Base-by-base conservation (phyloP, 352 stramenopile genomes). In the Phytophthora citricola region DNA sequence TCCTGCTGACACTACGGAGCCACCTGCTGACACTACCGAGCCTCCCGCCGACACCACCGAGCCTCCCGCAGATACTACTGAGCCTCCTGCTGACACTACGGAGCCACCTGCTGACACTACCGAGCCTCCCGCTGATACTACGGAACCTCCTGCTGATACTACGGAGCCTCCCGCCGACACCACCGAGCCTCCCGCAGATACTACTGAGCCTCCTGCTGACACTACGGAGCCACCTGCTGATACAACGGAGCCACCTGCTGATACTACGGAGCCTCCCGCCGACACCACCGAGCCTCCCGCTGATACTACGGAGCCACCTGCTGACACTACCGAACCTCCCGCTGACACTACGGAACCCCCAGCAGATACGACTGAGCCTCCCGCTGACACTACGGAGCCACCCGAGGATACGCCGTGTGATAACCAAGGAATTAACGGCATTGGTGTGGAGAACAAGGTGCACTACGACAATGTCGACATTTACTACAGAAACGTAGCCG, bases 361-460 rank as follows among this genome's bases (percentile, higher is more conserved):
- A 1, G 22, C 43, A 0, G 43, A 41, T 20, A 20, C 17, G 0
- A 20, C 17, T 20, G 17, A 20, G 17, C 17, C 17, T 20, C 17
- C 17, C 17, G 17, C 17, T 20, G 36, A 43, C 3, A 50, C 20
- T 3, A 50, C 44, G 4, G n/a, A 50, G 44, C 44, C 44, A 1
- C 44, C 44, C 2, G 12, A 22, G 5, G 22, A 50, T 12, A 29
- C 12, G 2, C 52, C 40, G 4, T 59, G 53, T 15, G 27, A 11
- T 3, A 61, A 61, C 41, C 40, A 61, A 44, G 53, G 53, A 3
- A 45, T 26, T 11, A 61, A 61, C 4, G 53, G 53, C 24, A 32
- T 61, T 43, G 11, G 22, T 20, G 41, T 61, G 27, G 53, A 61
- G 20, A 51, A 49, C 12, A 44, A 44, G 17, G 53, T 61, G 7